These are phyloP conservation scores for Fragilaria crotonensis DNA, from an alignment of 108 stramenopile genomes.

Conservation along the genomic window DNA sequence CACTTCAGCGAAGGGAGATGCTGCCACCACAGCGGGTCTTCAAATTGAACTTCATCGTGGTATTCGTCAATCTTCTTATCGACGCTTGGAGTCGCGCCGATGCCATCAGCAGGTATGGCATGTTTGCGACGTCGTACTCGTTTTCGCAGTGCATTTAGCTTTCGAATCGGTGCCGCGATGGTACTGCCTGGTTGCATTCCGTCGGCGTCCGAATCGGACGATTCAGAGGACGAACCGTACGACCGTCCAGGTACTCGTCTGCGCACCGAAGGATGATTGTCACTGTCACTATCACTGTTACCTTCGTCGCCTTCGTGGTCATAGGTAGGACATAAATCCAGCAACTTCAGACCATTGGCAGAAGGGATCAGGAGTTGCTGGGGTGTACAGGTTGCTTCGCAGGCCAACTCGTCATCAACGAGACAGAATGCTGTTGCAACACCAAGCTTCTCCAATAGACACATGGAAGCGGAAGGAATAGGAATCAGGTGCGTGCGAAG, in stretches of 20 bases:
- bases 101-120: not conserved
- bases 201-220: constrained; percentile 18
- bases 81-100: not conserved
- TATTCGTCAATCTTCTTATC: constrained; percentile 9
- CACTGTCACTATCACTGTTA: constrained; percentile 2
- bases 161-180: not conserved
- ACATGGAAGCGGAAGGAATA: constrained; percentile 64
- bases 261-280: not conserved
- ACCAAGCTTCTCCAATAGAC: constrained; percentile 73
- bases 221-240: constrained; percentile 7
- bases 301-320: constrained; percentile 37
- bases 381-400: constrained; percentile 69
- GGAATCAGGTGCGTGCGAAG: constrained; percentile 23
- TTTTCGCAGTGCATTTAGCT: not conserved
- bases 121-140: not conserved
- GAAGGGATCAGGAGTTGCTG: constrained; percentile 86
- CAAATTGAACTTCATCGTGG: constrained; percentile 72
- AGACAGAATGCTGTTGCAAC: constrained; percentile 67
- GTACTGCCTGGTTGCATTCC: not conserved
- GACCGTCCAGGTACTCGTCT: not conserved
- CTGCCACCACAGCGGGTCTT: constrained; percentile 88
- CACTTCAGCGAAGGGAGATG: constrained; percentile 81
- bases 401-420: constrained; percentile 83
- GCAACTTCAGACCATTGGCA: constrained; percentile 67
- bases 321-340: constrained; percentile 68